Base-by-base conservation (phyloP, 768 basidiomycete species). In the Boletus bicolor region DNA sequence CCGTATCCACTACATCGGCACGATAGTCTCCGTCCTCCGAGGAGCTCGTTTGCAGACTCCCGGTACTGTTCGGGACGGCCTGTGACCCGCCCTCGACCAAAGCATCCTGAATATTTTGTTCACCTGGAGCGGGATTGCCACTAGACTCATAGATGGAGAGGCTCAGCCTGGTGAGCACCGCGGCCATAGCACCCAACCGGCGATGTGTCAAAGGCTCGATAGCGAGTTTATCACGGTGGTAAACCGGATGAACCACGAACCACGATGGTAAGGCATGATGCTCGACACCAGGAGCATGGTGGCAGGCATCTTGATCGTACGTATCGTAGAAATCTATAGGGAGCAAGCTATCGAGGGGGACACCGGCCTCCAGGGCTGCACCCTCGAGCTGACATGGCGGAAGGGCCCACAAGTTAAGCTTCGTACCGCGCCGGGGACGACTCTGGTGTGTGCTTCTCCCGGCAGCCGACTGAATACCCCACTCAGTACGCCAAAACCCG, bases 321-420 rank as follows among this genome's bases (percentile, higher is more conserved):
- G 54, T 56, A 26, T 63, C 62, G 39, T 67, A 68, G 38, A 75
- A 73, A 26, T 67, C 68, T 7, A 68, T 66, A 3, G 82, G 82
- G 3, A 84, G 67, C 4, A 87, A 73, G 34, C 73, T 76, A 37
- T 75, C 72, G 1, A 86, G 74, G 1, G 86, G 79, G 0, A 83
- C 81, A 4, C 86, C 86, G 4, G 86, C 84, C 67, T 90, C 89
- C 60, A 84, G 73, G 5, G 86, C 84, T 4, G 86, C 82, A 19
- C 76, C 77, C 56, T 86, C 79, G 12, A 87, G 75, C 67, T 87
- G 79, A 8, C 68, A 68, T 32, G 73, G 73, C 12, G 79, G 74
- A 44, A 91, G 74, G 5, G 78, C 86, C 57, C 81, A 79, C 37
- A 87, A 61, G 65, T 91, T 89, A 14, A 91, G 73, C 57, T 79